phyloP scores from a whole-genome alignment of 768 basidiomycete genomes.

The Kwoniella sp. region DNA sequence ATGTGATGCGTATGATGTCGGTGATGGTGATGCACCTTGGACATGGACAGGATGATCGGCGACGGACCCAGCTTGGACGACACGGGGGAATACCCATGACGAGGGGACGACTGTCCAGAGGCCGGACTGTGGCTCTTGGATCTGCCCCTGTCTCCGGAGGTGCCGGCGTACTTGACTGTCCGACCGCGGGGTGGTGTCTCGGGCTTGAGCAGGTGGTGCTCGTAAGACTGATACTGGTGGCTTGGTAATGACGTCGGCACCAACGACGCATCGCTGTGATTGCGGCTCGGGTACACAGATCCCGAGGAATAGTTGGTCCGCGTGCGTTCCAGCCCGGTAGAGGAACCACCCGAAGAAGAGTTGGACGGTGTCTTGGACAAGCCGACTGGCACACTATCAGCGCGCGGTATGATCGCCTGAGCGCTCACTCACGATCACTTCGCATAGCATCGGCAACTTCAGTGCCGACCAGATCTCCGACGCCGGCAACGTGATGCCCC shows the following conservation, averaged over 20 bases:
- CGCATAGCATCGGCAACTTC: constrained; percentile 13
- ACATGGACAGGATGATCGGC: constrained; percentile 5
- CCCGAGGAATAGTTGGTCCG: constrained; percentile 19
- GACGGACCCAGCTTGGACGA: background rate
- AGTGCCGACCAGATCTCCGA: constrained; percentile 25
- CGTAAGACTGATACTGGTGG: constrained; percentile 20
- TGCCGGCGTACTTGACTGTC: background rate
- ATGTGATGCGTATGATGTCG: constrained; percentile 11
- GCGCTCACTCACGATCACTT: constrained; percentile 19
- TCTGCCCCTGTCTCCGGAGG: no score
- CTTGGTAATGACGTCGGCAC: constrained; percentile 3
- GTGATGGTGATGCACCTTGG: constrained; percentile 17
- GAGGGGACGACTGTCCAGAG: background rate
- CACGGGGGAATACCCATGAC: background rate
- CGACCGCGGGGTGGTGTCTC: background rate
- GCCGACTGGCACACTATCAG: constrained; percentile 1
- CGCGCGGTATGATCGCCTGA: background rate
- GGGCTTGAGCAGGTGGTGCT: constrained; percentile 26
- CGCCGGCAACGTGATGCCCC: constrained; percentile 39
- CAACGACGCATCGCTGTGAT: constrained; percentile 1
- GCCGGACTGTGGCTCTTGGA: no score
- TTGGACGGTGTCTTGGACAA: constrained; percentile 29
- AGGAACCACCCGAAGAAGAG: constrained; percentile 31
- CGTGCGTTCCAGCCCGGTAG: constrained; percentile 12
- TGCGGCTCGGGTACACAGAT: constrained; percentile 10